Evolutionary conservation across 1,139 yeast genomes (phyloP).

Genomic region (Saccharomycopsis phalli): DNA sequence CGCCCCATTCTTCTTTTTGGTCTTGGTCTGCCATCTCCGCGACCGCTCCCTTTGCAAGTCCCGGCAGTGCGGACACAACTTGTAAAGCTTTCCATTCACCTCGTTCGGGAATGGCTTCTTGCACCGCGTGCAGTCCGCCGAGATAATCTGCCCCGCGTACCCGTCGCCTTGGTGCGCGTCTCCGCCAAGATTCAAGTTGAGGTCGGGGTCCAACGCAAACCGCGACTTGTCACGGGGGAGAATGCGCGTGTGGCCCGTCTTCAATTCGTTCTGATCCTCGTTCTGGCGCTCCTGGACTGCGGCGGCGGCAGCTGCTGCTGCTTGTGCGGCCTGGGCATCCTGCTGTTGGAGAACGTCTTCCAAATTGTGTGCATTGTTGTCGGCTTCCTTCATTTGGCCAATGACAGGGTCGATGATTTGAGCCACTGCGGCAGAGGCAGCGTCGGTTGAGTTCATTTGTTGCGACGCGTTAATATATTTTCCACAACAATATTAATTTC

Average conservation of each 20-base stretch:
- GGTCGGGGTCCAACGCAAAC: conserved; percentile 23
- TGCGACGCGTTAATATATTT: too few relatives aligned
- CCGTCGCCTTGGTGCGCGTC: neutral
- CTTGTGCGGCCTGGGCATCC: conserved; percentile 23
- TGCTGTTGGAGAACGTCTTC: neutral
- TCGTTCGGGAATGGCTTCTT: conserved; percentile 48
- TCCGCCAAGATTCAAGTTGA: conserved; percentile 15
- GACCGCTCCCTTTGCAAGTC: conserved; percentile 54
- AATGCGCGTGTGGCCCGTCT: conserved; percentile 6
- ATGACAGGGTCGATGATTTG: conserved; percentile 15
- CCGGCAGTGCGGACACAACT: conserved; percentile 56
- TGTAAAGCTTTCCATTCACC: conserved; percentile 38
- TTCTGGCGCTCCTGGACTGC: conserved; percentile 21
- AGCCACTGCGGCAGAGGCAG: conserved; percentile 17
- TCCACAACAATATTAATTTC: too few relatives aligned
- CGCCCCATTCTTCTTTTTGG: conserved; percentile 51
- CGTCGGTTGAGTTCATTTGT: conserved; percentile 2
- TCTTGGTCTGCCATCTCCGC: conserved; percentile 55
- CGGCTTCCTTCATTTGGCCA: conserved; percentile 11
- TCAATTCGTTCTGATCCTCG: conserved; percentile 1
- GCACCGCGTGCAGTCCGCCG: conserved; percentile 42
- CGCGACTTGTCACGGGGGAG: conserved; percentile 13
- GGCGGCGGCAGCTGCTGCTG: conserved; percentile 20
- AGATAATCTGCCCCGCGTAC: neutral
- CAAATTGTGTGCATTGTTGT: neutral